Percentiles rank a stretch among this genome's conserved stretches.
Evolutionary conservation across 768 basidiomycete genomes (phyloP).

Genomic region (Boletus bicolor): DNA sequence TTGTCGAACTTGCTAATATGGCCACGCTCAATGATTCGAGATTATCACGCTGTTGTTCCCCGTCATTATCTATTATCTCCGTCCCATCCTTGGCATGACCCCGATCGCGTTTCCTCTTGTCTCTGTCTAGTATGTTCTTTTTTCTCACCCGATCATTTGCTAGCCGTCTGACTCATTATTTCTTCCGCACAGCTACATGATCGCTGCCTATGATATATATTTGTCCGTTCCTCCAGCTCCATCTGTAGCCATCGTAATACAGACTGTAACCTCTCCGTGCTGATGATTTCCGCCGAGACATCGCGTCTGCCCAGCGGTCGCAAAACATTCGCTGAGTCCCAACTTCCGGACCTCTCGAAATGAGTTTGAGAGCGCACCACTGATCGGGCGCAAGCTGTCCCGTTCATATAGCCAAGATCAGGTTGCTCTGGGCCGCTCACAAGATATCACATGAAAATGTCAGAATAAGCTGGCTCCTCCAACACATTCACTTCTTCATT

Average conservation of each 20-base stretch:
- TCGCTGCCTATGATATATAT: constrained; percentile 20
- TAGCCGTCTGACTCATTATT: constrained; percentile 14
- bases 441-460: constrained; percentile 19
- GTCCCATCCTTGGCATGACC: constrained; percentile 13
- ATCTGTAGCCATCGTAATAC: constrained; percentile 22
- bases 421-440: background rate
- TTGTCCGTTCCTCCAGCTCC: background rate
- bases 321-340: constrained; percentile 17
- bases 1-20: background rate
- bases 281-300: constrained; percentile 23
- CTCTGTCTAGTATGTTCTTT: constrained; percentile 17
- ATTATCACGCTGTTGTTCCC: constrained; percentile 9
- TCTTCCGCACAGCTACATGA: constrained; percentile 18
- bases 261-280: background rate
- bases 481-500: constrained; percentile 3
- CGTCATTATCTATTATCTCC: constrained; percentile 19
- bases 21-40: constrained; percentile 3
- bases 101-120: constrained; percentile 14
- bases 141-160: constrained; percentile 20
- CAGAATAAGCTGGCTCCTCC: background rate
- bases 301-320: background rate
- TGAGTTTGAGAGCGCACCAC: constrained; percentile 10
- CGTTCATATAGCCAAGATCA: constrained; percentile 7
- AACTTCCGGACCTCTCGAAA: constrained; percentile 8
- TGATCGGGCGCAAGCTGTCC: constrained; percentile 11